Percentiles rank a stretch among this genome's conserved stretches.
Conservation (phyloP, 2,329 filamentous ascomycete genomes). For the Parastagonospora avenae region DNA sequence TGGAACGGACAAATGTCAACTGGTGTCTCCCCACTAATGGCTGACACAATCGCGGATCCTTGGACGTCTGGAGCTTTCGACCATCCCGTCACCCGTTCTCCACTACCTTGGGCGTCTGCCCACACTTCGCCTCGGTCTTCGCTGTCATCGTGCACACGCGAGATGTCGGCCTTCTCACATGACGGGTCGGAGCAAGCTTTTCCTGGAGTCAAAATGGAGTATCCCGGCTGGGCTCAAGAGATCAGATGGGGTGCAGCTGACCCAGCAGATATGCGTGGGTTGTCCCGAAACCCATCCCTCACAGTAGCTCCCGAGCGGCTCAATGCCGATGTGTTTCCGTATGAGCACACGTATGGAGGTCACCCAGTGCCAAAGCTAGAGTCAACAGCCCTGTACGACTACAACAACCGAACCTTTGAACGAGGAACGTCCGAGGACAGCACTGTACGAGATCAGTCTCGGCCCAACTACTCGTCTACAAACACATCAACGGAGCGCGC, state of each 20-base stretch:
- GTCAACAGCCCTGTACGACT: conserved; percentile 13
- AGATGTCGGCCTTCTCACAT: conserved; percentile 43
- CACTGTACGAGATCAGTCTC: conserved; percentile 11
- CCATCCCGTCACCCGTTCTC: conserved; percentile 38
- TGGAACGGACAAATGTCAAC: conserved; percentile 37
- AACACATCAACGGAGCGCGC: conserved; percentile 7
- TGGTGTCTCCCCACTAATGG: conserved; percentile 34
- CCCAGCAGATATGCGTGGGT: conserved; percentile 10
- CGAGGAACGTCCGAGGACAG: conserved; percentile 17
- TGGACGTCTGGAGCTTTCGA: conserved; percentile 42
- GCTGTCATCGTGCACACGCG: conserved; percentile 34
- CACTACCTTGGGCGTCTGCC: conserved; percentile 35
- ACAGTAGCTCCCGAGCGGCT: conserved; percentile 43
- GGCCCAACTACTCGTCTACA: conserved; percentile 4
- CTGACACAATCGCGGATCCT: conserved; percentile 37
- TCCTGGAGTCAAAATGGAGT: conserved; percentile 36
- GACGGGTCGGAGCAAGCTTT: conserved; percentile 35
- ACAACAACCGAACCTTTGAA: conserved; percentile 13
- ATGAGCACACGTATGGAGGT: conserved; percentile 31
- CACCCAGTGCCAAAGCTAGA: conserved; percentile 28
- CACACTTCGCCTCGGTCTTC: conserved; percentile 43
- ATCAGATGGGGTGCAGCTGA: conserved; percentile 20
- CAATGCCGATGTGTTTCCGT: conserved; percentile 24
- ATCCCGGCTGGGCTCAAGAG: conserved; percentile 32
- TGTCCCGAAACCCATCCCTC: conserved; percentile 24